Evolutionary conservation across 192 early-diverging fungal genomes (phyloP), one percentile per base, ranked within the genome.

Genomic region (Entrophospora sp.): DNA sequence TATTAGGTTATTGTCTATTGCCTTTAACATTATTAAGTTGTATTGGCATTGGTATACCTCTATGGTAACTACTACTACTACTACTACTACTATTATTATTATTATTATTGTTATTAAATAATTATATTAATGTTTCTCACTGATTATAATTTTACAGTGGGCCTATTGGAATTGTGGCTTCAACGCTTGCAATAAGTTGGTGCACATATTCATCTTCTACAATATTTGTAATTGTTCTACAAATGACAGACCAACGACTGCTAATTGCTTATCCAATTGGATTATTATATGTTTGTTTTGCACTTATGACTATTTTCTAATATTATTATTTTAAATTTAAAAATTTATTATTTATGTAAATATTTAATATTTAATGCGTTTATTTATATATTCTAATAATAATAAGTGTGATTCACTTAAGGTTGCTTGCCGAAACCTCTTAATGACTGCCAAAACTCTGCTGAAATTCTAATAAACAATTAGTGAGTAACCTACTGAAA

Each of bases 1-100:
- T 99, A 45, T 80, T 99, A 36, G 97, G 97, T 12, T 99, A 99
- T 79, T 98, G 93, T 69, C 77, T 97, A 62, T 76, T 99, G 60
- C 97, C 97, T 1, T 86, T 99, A 78, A 94, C 98, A 20, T 73
- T 97, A 62, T 74, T 99, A 43, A 91, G 89, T 67, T 83, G 86
- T 40, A 51, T 93, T 22, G 84, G 86, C 4, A 80, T 90, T 5
- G 71, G 88, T 4, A 56, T 92, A 35, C 79, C 81, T 55, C 61
- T 96, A 31, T 89, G 85, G 85, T 85, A 81, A 52, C 73, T 18
- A 12, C 18, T 16, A n/a, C 4, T 53, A 24, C 24, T 53, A 13
- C 12, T 5, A 12, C 18, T 36, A 28, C 2, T 32, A n/a, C 13
- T 16, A 46, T 12, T 24, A 24, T 16, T 28, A 43, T 10, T 12